Evolutionary conservation across 768 basidiomycete genomes (phyloP).

Genomic region (Lentinus tigrinus): DNA sequence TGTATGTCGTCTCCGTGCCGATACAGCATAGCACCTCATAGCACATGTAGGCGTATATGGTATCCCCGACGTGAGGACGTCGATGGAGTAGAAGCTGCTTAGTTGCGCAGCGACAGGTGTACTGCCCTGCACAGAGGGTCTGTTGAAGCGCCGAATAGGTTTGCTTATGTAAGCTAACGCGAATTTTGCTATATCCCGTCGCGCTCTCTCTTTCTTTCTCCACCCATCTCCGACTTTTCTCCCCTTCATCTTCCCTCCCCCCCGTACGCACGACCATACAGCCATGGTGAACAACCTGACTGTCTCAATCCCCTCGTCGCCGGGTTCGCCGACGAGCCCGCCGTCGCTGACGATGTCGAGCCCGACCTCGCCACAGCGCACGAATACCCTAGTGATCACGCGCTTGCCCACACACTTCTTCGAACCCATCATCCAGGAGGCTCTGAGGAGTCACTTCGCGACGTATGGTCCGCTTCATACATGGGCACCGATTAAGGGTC

Average conservation of each 20-base stretch:
- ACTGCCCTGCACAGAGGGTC: too few relatives aligned
- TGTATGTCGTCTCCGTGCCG: too few relatives aligned
- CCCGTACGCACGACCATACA: neutral
- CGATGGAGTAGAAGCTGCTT: too few relatives aligned
- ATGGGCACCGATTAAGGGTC: conserved; percentile 86
- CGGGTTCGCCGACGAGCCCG: conserved; percentile 11
- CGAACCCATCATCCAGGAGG: conserved; percentile 60
- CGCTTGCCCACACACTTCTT: conserved; percentile 78
- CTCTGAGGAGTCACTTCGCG: conserved; percentile 71
- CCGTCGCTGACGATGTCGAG: conserved; percentile 20
- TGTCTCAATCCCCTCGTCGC: conserved; percentile 12
- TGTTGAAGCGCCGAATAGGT: neutral
- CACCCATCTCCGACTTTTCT: conserved; percentile 5
- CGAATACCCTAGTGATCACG: conserved; percentile 86
- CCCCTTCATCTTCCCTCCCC: neutral
- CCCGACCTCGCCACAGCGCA: conserved; percentile 34
- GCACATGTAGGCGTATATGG: too few relatives aligned
- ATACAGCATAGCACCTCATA: too few relatives aligned
- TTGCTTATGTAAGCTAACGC: conserved; percentile 6
- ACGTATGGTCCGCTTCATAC: conserved; percentile 79
- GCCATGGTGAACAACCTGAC: conserved; percentile 13
- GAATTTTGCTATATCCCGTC: conserved; percentile 6
- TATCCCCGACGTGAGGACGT: too few relatives aligned
- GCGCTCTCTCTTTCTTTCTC: conserved; percentile 4
- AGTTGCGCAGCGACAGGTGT: too few relatives aligned